phyloP scores from a whole-genome alignment of 1,284 basidiomycete species.

The Heterobasidion irregulare region DNA sequence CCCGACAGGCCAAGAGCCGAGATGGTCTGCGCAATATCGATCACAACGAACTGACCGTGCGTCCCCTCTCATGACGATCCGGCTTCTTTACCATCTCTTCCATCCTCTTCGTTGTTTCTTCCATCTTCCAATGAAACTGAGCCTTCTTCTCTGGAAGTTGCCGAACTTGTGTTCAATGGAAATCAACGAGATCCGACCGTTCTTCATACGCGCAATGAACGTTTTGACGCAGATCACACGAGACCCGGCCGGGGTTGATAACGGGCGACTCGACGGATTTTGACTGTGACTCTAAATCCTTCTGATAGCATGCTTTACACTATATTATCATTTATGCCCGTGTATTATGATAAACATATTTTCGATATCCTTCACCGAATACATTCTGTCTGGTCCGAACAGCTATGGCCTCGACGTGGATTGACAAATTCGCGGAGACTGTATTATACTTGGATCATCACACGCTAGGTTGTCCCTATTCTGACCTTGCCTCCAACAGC shows the following conservation, averaged over 20 bases:
- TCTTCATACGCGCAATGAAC: conserved; percentile 80
- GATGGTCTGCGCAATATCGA: conserved; percentile 71
- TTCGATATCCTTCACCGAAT: not conserved
- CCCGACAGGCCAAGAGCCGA: conserved; percentile 88
- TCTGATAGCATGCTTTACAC: not conserved
- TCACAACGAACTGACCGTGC: conserved; percentile 74
- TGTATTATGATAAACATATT: not conserved
- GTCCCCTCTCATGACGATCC: conserved; percentile 13
- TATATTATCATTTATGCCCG: not conserved
- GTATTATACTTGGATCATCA: no score
- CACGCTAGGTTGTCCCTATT: not conserved
- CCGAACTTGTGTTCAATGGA: conserved; percentile 86
- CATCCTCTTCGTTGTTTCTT: not conserved
- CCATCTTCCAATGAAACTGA: not conserved
- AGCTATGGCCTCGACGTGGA: not conserved
- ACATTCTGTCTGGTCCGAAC: not conserved
- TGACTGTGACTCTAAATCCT: conserved; percentile 1
- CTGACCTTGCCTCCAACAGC: conserved; percentile 28
- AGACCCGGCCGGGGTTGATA: conserved; percentile 16
- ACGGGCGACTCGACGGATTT: conserved; percentile 1
- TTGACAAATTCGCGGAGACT: not conserved
- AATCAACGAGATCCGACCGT: conserved; percentile 86
- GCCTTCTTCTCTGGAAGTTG: conserved; percentile 39
- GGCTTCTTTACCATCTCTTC: not conserved
- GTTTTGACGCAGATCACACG: conserved; percentile 43